Evolutionary conservation across 2,329 filamentous ascomycete genomes (phyloP), one percentile per base, ranked within the genome.

Genomic region (Phaeosphaeria sp.): DNA sequence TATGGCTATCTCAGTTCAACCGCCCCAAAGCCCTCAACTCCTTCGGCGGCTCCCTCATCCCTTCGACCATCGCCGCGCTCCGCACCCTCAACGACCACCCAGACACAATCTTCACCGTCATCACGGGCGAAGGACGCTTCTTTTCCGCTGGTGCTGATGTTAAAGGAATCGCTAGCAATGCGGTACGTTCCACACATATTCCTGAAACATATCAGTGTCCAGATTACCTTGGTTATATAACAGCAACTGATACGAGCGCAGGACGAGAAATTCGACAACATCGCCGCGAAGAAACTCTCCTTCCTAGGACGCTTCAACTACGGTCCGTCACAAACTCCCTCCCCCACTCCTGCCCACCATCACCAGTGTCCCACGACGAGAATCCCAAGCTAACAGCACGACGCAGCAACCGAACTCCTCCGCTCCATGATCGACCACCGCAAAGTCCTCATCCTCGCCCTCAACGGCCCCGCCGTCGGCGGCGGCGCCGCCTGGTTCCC

Each of bases 121-220:
- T 83, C 11, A 84, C 81, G 0, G 82, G 82, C 18, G 81, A 82
- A 61, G 82, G 82, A 1, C 72, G 81, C 11, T 84, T 83, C 68
- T 84, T 84, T 64, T 81, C 78, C 20, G 79, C 81, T 0, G 82
- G 82, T 18, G 81, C 82, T 18, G 81, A 84, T 72, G 78, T 84
- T 1, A 78, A 74, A 64, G 76, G 78, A 40, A 1, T 25, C 30
- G 0, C 55, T 57, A 11, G 47, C 22, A 22, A 36, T 8, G 45
- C 33, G 36, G 65, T 68, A 68, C 22, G 22, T 46, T n/a, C n/a
- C n/a, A n/a, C n/a, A n/a, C n/a, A n/a, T n/a, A n/a, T n/a, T n/a
- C n/a, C n/a, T n/a, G n/a, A n/a, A n/a, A n/a, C n/a, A n/a, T n/a
- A n/a, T n/a, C n/a, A n/a, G n/a, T n/a, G n/a, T n/a, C n/a, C n/a